Conservation (phyloP, 139 green algal genomes). For the Marvania coccoides region DNA sequence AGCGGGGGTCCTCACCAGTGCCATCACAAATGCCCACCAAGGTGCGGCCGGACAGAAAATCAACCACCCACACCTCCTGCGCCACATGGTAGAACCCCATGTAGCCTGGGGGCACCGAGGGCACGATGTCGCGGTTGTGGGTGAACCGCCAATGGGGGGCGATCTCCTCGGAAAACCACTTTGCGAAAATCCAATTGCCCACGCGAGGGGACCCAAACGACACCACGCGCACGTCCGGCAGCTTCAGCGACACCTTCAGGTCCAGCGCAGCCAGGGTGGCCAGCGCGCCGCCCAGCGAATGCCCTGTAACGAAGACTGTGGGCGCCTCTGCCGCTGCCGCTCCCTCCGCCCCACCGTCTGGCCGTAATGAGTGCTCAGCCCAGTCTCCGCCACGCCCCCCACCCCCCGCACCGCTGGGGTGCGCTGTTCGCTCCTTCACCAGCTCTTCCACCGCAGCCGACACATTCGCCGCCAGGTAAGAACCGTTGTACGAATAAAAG, state of each 20-base stretch:
- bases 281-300: slow-evolving; percentile 50
- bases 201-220: slow-evolving; percentile 82
- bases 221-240: slow-evolving; percentile 40
- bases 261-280: slow-evolving; percentile 51
- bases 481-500: slow-evolving; percentile 37
- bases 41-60: slow-evolving; percentile 31
- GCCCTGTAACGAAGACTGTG: slow-evolving; percentile 3
- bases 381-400: not conserved
- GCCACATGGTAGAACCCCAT: slow-evolving; percentile 68
- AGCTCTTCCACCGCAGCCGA: slow-evolving; percentile 13
- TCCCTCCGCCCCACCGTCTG: not conserved
- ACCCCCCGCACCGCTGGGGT: not conserved
- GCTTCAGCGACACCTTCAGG: slow-evolving; percentile 16
- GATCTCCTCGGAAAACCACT: slow-evolving; percentile 38
- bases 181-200: slow-evolving; percentile 66
- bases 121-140: slow-evolving; percentile 87
- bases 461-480: slow-evolving; percentile 30
- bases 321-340: not conserved
- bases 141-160: slow-evolving; percentile 68
- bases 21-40: slow-evolving; percentile 60
- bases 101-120: slow-evolving; percentile 53
- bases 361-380: not conserved
- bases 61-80: slow-evolving; percentile 62
- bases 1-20: slow-evolving; percentile 71
- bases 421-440: not conserved